Conservation (phyloP, 768 basidiomycete species). For the Leucosporidium yakuticum region DNA sequence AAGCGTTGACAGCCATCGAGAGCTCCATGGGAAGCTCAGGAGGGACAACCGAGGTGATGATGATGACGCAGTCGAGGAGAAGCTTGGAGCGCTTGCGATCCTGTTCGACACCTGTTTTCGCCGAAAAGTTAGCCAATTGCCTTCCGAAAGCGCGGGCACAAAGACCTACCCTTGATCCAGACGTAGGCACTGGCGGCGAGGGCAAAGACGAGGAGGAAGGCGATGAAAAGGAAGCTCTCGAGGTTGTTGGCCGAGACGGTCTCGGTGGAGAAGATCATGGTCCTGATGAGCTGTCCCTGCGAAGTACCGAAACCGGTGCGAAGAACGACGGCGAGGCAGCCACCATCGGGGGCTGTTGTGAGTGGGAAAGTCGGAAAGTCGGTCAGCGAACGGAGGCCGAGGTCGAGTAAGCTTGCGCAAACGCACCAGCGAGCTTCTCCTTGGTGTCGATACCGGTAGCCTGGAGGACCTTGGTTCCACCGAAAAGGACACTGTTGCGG, state of each 20-base stretch:
- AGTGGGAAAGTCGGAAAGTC: constrained; percentile 48
- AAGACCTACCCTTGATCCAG: constrained; percentile 75
- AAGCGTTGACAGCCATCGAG: constrained; percentile 90
- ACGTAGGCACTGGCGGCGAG: constrained; percentile 98
- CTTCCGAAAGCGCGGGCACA: neutral
- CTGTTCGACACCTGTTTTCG: constrained; percentile 74
- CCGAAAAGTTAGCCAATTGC: neutral
- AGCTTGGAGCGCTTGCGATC: constrained; percentile 91
- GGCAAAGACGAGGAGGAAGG: constrained; percentile 93
- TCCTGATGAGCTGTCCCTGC: constrained; percentile 92
- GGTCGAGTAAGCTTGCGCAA: neutral
- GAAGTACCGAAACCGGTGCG: constrained; percentile 96
- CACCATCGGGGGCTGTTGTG: constrained; percentile 67
- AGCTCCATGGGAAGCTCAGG: constrained; percentile 98
- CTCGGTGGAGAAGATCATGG: constrained; percentile 98
- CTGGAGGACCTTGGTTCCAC: constrained; percentile 95
- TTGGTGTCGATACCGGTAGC: constrained; percentile 48
- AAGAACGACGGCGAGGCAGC: constrained; percentile 85
- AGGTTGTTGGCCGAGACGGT: constrained; percentile 92
- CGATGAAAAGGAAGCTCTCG: constrained; percentile 95
- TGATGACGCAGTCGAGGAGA: constrained; percentile 87
- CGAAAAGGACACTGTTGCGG: constrained; percentile 82
- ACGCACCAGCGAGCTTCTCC: constrained; percentile 35
- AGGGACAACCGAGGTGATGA: constrained; percentile 95
- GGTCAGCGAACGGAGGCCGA: neutral